Percentiles rank a stretch among this genome's conserved stretches.
These are phyloP conservation scores for Thalassiosira mediterranea DNA, from an alignment of 352 stramenopile species.

Conservation along the genomic window DNA sequence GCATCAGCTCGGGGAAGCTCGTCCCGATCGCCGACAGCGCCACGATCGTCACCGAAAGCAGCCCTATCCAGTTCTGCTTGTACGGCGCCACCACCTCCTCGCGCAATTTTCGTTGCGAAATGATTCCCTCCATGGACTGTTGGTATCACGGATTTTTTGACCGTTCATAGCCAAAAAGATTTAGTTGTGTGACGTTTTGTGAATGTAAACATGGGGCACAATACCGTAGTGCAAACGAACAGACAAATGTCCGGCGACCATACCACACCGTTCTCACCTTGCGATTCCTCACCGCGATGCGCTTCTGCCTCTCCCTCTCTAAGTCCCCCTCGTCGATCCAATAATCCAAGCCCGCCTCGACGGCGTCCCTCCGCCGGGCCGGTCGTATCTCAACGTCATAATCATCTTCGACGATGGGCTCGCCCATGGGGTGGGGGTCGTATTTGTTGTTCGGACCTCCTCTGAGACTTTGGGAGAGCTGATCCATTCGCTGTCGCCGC, in stretches of 20 bases:
- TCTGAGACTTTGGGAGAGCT: background rate
- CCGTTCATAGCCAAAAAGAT: too few species aligned
- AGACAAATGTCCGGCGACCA: background rate
- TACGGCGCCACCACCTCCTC: slow-evolving; percentile 74
- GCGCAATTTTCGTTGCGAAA: slow-evolving; percentile 69
- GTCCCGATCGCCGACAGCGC: slow-evolving; percentile 65
- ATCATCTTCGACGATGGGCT: background rate
- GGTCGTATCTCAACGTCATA: slow-evolving; percentile 64
- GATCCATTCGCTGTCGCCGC: slow-evolving; percentile 10
- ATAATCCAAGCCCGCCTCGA: slow-evolving; percentile 77
- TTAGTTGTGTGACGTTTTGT: too few species aligned
- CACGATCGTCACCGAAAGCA: slow-evolving; percentile 71
- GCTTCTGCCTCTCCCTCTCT: slow-evolving; percentile 28
- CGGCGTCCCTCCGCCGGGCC: slow-evolving; percentile 46
- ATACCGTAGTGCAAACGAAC: too few species aligned
- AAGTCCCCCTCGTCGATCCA: slow-evolving; percentile 77
- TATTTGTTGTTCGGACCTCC: background rate
- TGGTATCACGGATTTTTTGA: slow-evolving; percentile 8
- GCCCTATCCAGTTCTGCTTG: slow-evolving; percentile 83
- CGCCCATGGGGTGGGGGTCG: background rate
- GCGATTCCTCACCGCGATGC: slow-evolving; percentile 34
- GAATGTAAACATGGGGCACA: too few species aligned
- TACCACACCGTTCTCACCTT: slow-evolving; percentile 17
- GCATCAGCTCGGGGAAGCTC: slow-evolving; percentile 78
- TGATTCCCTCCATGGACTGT: slow-evolving; percentile 61